Conservation (phyloP, 108 stramenopile species). For the Nitzschia inconspicua region DNA sequence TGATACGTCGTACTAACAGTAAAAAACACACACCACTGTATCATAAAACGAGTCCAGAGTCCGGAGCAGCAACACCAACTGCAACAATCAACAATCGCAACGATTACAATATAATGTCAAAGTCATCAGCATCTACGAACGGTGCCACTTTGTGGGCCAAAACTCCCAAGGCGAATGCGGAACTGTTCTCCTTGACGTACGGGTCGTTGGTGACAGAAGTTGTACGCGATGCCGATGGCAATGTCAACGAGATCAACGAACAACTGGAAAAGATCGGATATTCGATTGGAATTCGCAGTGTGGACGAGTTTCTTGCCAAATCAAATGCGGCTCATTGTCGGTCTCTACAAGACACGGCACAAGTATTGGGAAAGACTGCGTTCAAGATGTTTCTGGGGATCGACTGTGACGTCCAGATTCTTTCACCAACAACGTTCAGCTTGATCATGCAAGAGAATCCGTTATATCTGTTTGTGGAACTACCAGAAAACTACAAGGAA, state of each 20-base stretch:
- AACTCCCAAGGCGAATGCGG: conserved; percentile 90
- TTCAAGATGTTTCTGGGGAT: conserved; percentile 96
- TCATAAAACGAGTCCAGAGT: too few relatives aligned
- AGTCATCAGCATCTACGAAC: conserved; percentile 45
- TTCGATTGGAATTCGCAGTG: conserved; percentile 91
- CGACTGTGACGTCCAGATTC: conserved; percentile 70
- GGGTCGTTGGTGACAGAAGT: conserved; percentile 93
- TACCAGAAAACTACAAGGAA: conserved; percentile 52
- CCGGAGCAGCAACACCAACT: too few relatives aligned
- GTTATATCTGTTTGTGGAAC: conserved; percentile 89
- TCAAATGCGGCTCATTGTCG: conserved; percentile 41
- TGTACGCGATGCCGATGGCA: conserved; percentile 74
- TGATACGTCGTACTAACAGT: too few relatives aligned
- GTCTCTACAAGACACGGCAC: conserved; percentile 82
- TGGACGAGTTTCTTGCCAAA: conserved; percentile 97
- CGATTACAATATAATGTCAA: conserved; percentile 33
- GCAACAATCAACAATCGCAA: too few relatives aligned
- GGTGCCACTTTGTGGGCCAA: conserved; percentile 77
- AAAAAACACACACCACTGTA: too few relatives aligned
- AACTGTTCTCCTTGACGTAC: conserved; percentile 95
- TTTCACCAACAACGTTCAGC: conserved; percentile 61
- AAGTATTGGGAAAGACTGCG: conserved; percentile 89
- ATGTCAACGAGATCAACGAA: conserved; percentile 47
- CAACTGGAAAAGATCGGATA: conserved; percentile 94
- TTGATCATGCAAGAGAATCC: conserved; percentile 91